phyloP scores from a whole-genome alignment of 208 protist species.

The Crithidia expoeki region DNA sequence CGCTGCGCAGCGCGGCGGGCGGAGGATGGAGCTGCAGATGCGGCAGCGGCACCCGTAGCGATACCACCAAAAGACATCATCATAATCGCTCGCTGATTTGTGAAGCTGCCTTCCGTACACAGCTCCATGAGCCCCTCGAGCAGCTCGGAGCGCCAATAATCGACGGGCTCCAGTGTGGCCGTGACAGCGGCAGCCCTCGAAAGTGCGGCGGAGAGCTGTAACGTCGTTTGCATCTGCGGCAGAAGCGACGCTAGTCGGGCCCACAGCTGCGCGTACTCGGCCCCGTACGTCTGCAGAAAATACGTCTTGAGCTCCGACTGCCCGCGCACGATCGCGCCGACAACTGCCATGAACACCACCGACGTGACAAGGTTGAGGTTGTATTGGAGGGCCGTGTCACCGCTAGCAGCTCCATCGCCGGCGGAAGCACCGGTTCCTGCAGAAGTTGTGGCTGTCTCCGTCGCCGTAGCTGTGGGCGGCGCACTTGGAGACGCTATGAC shows the following conservation, averaged over 20 bases:
- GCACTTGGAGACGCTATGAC: too few relatives aligned
- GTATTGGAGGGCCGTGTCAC: not conserved
- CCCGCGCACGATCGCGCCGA: conserved; percentile 49
- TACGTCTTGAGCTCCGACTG: conserved; percentile 47
- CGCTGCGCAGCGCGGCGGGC: conserved; percentile 7
- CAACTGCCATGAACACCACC: conserved; percentile 53
- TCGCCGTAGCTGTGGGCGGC: not conserved
- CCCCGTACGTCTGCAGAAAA: conserved; percentile 38
- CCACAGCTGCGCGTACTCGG: conserved; percentile 51
- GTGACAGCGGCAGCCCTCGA: conserved; percentile 30
- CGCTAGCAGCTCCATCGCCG: not conserved
- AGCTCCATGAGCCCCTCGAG: conserved; percentile 75
- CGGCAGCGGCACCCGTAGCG: not conserved
- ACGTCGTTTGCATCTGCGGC: conserved; percentile 34
- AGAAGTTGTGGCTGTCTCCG: not conserved
- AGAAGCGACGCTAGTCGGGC: conserved; percentile 40
- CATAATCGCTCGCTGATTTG: conserved; percentile 43
- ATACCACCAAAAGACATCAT: not conserved
- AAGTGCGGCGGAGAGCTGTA: conserved; percentile 30
- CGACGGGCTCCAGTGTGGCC: conserved; percentile 40
- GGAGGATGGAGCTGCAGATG: not conserved
- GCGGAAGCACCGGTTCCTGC: not conserved
- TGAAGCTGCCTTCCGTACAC: conserved; percentile 70
- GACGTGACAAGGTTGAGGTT: conserved; percentile 17
- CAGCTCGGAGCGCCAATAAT: conserved; percentile 68